These are phyloP conservation scores for Pilasporangium apinafurcum DNA, from an alignment of 352 stramenopile genomes.

Conservation along the genomic window DNA sequence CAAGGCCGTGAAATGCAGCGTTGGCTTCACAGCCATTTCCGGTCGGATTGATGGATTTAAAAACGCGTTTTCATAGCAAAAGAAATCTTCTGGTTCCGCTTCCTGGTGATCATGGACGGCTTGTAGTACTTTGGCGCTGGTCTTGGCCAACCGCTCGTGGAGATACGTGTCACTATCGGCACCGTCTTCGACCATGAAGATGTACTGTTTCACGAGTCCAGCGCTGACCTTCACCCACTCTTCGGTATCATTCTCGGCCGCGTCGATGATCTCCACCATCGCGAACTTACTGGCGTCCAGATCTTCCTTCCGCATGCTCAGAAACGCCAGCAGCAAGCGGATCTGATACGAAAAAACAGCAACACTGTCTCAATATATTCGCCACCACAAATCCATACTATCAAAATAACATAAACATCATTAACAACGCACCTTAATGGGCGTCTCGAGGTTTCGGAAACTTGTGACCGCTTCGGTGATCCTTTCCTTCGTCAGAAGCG, in stretches of 20 bases:
- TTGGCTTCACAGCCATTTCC: constrained; percentile 24
- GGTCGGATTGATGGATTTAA: constrained; percentile 51
- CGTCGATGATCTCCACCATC: constrained; percentile 37
- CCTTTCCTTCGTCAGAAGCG: constrained; percentile 49
- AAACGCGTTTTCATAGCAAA: constrained; percentile 62
- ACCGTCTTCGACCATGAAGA: constrained; percentile 36
- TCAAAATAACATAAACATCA: not conserved
- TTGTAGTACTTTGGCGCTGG: constrained; percentile 33
- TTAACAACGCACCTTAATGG: constrained; percentile 40
- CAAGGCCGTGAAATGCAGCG: constrained; percentile 60
- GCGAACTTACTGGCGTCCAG: constrained; percentile 40
- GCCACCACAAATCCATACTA: not conserved
- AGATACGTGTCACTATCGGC: constrained; percentile 50
- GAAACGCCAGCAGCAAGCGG: constrained; percentile 53
- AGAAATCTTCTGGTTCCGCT: constrained; percentile 40
- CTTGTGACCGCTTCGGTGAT: constrained; percentile 46
- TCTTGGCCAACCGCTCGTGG: constrained; percentile 44
- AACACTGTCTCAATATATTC: not conserved
- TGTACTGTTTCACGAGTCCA: constrained; percentile 64
- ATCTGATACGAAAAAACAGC: constrained; percentile 11
- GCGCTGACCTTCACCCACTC: constrained; percentile 68
- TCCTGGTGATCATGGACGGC: constrained; percentile 12
- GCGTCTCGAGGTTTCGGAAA: constrained; percentile 56
- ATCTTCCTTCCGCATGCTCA: constrained; percentile 54
- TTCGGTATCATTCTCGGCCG: constrained; percentile 52